Evolutionary conservation across 257 asterid species (phyloP).

Genomic region (Linderniella brevidens): DNA sequence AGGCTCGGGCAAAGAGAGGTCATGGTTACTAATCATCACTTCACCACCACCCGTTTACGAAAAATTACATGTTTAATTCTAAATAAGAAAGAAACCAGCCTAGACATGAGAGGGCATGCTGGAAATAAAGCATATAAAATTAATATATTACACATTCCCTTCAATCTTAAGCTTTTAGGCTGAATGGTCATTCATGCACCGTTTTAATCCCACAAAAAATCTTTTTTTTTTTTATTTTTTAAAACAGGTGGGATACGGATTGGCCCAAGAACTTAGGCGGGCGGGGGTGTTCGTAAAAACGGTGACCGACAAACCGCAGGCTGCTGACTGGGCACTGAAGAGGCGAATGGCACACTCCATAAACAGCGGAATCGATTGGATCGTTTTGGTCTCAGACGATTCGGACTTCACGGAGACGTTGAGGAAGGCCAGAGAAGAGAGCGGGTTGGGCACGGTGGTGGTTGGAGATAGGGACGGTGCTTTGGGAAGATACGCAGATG

Average conservation of each 20-base stretch:
- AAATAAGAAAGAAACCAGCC: too few relatives aligned
- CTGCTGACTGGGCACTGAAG: slow-evolving; percentile 93
- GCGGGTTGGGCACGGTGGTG: slow-evolving; percentile 69
- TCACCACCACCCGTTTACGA: too few relatives aligned
- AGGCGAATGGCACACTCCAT: slow-evolving; percentile 83
- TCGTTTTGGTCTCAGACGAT: slow-evolving; percentile 73
- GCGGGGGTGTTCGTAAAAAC: slow-evolving; percentile 87
- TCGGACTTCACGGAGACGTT: slow-evolving; percentile 72
- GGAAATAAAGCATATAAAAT: too few relatives aligned
- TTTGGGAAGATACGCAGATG: slow-evolving; percentile 66
- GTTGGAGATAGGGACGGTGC: slow-evolving; percentile 69
- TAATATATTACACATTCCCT: too few relatives aligned
- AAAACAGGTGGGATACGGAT: slow-evolving; percentile 44
- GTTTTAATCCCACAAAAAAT: too few relatives aligned
- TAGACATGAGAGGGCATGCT: too few relatives aligned
- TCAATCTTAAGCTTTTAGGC: too few relatives aligned
- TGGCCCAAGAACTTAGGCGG: slow-evolving; percentile 64
- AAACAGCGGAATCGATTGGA: slow-evolving; percentile 85
- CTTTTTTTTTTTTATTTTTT: too few relatives aligned
- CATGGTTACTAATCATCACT: too few relatives aligned
- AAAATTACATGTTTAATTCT: too few relatives aligned
- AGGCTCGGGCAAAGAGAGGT: too few relatives aligned
- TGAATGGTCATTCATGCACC: too few relatives aligned
- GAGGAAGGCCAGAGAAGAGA: slow-evolving; percentile 64
- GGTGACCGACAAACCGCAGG: slow-evolving; percentile 84